These are phyloP conservation scores for Peterozyma xylosa DNA, from an alignment of 805 yeast genomes.

Conservation along the genomic window DNA sequence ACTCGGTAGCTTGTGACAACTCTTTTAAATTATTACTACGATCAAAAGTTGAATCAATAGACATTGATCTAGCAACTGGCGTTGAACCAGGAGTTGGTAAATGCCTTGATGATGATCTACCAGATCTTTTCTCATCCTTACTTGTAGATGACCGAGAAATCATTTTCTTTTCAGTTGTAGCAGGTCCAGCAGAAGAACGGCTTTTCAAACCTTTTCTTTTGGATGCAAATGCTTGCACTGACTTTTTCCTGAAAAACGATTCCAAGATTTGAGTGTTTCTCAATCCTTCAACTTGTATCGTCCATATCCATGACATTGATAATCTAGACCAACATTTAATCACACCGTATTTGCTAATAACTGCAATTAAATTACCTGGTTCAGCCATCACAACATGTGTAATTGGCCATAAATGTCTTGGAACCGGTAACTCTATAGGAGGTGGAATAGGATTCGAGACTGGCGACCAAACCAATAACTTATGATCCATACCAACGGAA, in stretches of 20 bases:
- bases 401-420: constrained; percentile 52
- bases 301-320: constrained; percentile 52
- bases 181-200: constrained; percentile 1
- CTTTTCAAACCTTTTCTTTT: constrained; percentile 17
- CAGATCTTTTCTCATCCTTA: constrained; percentile 24
- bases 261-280: constrained; percentile 36
- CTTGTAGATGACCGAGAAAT: constrained; percentile 8
- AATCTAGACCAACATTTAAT: constrained; percentile 57
- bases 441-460: constrained; percentile 36
- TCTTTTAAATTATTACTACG: constrained; percentile 18
- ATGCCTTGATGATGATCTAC: constrained; percentile 4
- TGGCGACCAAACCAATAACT: constrained; percentile 69
- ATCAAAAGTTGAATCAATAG: constrained; percentile 24
- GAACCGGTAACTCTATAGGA: constrained; percentile 35
- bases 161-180: constrained; percentile 3
- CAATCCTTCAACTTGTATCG: constrained; percentile 31
- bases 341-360: constrained; percentile 43
- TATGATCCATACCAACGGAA: constrained; percentile 68
- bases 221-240: constrained; percentile 36
- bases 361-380: constrained; percentile 50
- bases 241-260: constrained; percentile 52
- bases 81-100: background rate
- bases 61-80: constrained; percentile 14
- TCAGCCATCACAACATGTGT: constrained; percentile 48
- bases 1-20: constrained; percentile 19